Evolutionary conservation across 139 green algal species (phyloP), one percentile per base, ranked within the genome.

Genomic region (Pseudopediastrum boryanum): DNA sequence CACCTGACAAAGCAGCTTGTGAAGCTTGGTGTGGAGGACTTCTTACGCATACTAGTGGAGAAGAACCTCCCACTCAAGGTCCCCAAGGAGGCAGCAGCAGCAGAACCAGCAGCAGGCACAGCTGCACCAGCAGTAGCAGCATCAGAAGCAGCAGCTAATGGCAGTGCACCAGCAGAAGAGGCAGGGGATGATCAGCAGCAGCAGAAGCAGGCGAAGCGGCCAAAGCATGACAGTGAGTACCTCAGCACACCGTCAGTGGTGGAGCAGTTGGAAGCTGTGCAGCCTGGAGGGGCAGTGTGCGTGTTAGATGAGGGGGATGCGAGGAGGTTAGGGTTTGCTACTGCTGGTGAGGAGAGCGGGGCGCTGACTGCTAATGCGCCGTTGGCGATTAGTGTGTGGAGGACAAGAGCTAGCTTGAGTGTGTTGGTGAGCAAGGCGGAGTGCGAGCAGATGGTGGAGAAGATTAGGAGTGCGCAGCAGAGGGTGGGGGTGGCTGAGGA

Each of bases 401-500:
- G 89, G 42, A 93, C 92, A 27, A 83, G 85, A 21, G 85, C 78
- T n/a, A 90, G 50, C 61, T 29, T 97, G 16, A 92, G 89, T 27
- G 82, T 96, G 39, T 88, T 98, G 75, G 92, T 96, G 35, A 85
- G 83, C 77, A 95, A 95, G 88, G 71, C 75, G 6, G 92, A 95
- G 83, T 92, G 85, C 50, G 71, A 71, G 51, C 85, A 93, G 85
- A 87, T 95, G 81, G 66, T 86, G 0, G 91, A 94, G 54, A 89
- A 90, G 79, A 77, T 95, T 9, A 77, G 77, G 74, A 61, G 77
- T 10, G 61, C 61, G 61, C 23, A 38, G 58, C 23, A 67, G 2
- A 10, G 73, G 59, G 10, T 25, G 27, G 35, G 48, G 48, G 48
- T 58, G n/a, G n/a, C n/a, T n/a, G n/a, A n/a, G n/a, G n/a, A n/a